Evolutionary conservation across 208 protist species (phyloP), one percentile per base, ranked within the genome.

Genomic region (Histomonas meleagridis): DNA sequence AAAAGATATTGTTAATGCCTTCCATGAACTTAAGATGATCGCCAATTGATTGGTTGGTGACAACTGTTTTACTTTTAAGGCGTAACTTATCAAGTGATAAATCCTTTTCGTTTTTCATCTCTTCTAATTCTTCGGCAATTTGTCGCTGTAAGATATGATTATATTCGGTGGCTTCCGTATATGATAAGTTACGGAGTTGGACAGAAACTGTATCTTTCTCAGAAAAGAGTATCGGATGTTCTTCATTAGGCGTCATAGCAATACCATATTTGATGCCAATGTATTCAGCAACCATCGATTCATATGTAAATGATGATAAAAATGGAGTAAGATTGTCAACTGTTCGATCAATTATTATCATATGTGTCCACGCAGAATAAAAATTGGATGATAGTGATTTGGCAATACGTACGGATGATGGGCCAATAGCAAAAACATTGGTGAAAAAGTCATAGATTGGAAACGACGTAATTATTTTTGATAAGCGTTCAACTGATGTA

Each of bases 261-360:
- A 86, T 55, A 28, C 76, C 76, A 16, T 86, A 86, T 38, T 3
- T 57, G 4, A 86, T 86, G 0, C 76, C 76, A n/a, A 86, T n/a
- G 21, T 46, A 46, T 28, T 86, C 76, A 55, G 76, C 76, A 38
- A 46, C 38, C 51, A 86, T 51, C 10, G 76, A 40, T 86, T 86
- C 76, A 46, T 86, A 86, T 49, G 76, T 46, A 32, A 55, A 43
- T 51, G 76, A 26, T 86, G 76, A 55, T 18, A 86, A 55, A 86
- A 86, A 86, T 14, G 46, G 43, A 26, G 76, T 51, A 38, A 86
- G 1, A 38, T 23, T n/a, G 38, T 86, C 76, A 23, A 86, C 23
- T 18, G 1, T 55, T 18, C 76, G 40, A 55, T 86, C 76, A 55
- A 86, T 57, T 38, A 86, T 86, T 26, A 86, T 26, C 23, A 86